phyloP scores from a whole-genome alignment of 2,329 filamentous ascomycete species.

The Calonectria leucothoes region DNA sequence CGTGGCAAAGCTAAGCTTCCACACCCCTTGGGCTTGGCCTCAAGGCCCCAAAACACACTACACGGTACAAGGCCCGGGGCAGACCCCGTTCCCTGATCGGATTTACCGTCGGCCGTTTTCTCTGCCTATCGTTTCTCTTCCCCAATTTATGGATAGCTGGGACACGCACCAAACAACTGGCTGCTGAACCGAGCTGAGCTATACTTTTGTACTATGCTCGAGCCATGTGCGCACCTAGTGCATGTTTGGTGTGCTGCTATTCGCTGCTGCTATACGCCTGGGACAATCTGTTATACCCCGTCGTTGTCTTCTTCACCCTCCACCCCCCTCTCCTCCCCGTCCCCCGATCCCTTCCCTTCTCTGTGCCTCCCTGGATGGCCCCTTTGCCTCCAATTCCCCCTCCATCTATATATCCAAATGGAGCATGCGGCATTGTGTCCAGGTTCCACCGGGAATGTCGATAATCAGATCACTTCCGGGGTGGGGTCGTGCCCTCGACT shows the following conservation, averaged over 20 bases:
- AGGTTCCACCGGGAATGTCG: constrained; percentile 20
- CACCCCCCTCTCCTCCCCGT: neutral
- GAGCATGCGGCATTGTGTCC: constrained; percentile 10
- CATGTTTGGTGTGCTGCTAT: neutral
- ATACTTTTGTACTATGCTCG: constrained; percentile 1
- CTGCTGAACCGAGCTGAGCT: constrained; percentile 2
- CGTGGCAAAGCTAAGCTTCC: constrained; percentile 18
- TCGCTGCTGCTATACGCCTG: neutral
- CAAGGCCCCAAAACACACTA: neutral
- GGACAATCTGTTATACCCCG: neutral
- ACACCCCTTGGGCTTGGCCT: constrained; percentile 1
- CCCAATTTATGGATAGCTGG: constrained; percentile 1
- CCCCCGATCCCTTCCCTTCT: neutral
- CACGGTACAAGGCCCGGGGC: constrained; percentile 23
- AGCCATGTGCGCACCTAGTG: neutral
- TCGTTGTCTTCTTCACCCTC: no score
- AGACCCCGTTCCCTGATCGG: constrained; percentile 38
- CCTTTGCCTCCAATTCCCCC: neutral
- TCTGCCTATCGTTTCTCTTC: constrained; percentile 28
- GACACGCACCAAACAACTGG: constrained; percentile 2
- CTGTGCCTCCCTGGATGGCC: neutral
- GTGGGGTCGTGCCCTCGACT: neutral
- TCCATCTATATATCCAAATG: neutral
- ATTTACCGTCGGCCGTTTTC: constrained; percentile 41
- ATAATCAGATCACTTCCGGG: constrained; percentile 27